A percentile compares a stretch with the other conserved stretches of the same genome.
These are phyloP conservation scores for Tetracladium setigerum DNA, from an alignment of 495 filamentous ascomycete species.

Conservation along the genomic window DNA sequence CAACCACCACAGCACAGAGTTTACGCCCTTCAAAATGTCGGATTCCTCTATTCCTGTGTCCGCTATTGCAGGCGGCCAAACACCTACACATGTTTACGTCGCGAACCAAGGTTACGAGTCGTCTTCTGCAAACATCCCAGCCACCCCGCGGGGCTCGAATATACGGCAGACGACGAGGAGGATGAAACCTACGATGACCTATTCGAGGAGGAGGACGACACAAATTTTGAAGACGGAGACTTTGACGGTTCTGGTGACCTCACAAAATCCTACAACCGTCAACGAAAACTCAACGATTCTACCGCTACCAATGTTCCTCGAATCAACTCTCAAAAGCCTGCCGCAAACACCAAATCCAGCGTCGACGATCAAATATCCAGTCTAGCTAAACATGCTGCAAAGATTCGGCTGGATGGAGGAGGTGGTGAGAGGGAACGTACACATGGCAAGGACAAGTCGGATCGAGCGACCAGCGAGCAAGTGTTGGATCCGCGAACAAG, in stretches of 20 bases:
- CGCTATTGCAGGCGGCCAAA: constrained; percentile 35
- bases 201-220: constrained; percentile 48
- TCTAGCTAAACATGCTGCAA: constrained; percentile 77
- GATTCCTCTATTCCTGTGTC: constrained; percentile 5
- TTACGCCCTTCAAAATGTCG: constrained; percentile 14
- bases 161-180: constrained; percentile 24
- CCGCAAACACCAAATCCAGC: constrained; percentile 65
- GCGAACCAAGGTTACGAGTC: constrained; percentile 46
- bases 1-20: neutral
- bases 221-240: constrained; percentile 51
- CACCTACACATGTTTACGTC: constrained; percentile 45
- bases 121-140: constrained; percentile 6
- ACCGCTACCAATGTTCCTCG: constrained; percentile 53
- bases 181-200: constrained; percentile 44
- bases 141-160: constrained; percentile 17
- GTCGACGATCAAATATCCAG: constrained; percentile 84
- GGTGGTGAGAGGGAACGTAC: constrained; percentile 45
- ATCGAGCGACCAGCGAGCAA: constrained; percentile 88
- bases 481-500: constrained; percentile 89
- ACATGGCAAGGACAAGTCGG: constrained; percentile 70
- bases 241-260: constrained; percentile 56
- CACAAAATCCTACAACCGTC: constrained; percentile 88
- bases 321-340: constrained; percentile 77
- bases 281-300: constrained; percentile 49
- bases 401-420: constrained; percentile 72